phyloP scores from a whole-genome alignment of 768 basidiomycete species.

The Peribolospora baueri region DNA sequence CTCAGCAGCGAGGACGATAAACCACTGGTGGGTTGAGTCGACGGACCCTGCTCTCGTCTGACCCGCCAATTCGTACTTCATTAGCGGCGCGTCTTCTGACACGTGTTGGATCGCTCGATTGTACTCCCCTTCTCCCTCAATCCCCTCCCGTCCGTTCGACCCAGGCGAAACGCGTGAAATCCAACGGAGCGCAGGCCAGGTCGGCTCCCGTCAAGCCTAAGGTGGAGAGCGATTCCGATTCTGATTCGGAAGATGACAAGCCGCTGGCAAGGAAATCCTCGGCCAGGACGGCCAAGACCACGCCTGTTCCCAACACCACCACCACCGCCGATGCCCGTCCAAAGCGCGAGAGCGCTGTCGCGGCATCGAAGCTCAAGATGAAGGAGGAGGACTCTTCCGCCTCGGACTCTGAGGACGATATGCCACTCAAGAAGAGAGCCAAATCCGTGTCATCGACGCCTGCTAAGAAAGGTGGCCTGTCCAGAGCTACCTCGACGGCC shows the following conservation, averaged over 20 bases:
- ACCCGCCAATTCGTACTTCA: too few species aligned
- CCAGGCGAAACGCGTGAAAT: background rate
- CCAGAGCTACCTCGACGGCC: too few species aligned
- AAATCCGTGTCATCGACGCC: background rate
- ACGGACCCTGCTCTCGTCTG: too few species aligned
- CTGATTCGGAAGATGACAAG: constrained; percentile 7
- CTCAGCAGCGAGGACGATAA: too few species aligned
- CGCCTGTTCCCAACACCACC: constrained; percentile 20
- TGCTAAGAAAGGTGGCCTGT: constrained; percentile 4
- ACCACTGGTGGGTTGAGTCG: too few species aligned
- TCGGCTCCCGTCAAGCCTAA: constrained; percentile 4
- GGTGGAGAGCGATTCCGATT: background rate
- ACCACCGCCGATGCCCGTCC: constrained; percentile 25
- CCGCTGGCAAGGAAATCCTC: constrained; percentile 23
- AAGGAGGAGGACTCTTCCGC: constrained; percentile 14
- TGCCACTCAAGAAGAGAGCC: background rate
- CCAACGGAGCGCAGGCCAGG: constrained; percentile 1
- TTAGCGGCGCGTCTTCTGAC: too few species aligned
- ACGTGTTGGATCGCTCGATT: background rate
- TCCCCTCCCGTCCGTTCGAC: background rate
- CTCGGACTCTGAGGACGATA: constrained; percentile 6
- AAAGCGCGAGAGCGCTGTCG: constrained; percentile 21
- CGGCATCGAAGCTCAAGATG: constrained; percentile 21
- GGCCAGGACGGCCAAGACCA: constrained; percentile 20
- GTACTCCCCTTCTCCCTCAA: background rate